Evolutionary conservation across 441 rosid species (phyloP).

Genomic region (Sinapis alba): DNA sequence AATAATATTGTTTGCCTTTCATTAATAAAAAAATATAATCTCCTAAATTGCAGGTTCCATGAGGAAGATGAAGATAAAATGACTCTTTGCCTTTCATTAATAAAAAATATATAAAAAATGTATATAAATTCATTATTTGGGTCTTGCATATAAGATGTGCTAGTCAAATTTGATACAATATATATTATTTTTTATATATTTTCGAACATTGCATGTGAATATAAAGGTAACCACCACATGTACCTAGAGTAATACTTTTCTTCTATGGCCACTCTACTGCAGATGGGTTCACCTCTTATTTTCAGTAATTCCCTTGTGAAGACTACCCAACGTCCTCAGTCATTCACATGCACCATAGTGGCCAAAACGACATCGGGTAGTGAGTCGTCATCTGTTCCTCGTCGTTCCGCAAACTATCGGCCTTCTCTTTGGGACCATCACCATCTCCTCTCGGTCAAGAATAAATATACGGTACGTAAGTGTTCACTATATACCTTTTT

Average conservation of each 20-base stretch:
- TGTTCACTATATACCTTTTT: background rate
- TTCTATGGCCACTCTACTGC: conserved; percentile 6
- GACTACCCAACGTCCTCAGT: conserved; percentile 10
- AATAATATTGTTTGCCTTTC: too few species aligned
- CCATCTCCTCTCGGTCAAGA: conserved; percentile 16
- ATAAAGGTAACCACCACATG: background rate
- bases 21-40: too few species aligned
- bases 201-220: too few species aligned
- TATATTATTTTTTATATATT: too few species aligned
- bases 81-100: too few species aligned
- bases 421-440: conserved; percentile 37
- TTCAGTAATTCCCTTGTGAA: conserved; percentile 2
- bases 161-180: too few species aligned
- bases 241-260: background rate
- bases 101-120: too few species aligned
- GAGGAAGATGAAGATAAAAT: too few species aligned
- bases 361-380: background rate
- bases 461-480: conserved; percentile 22
- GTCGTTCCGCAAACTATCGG: conserved; percentile 37
- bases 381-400: background rate
- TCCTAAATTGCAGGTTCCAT: too few species aligned
- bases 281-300: conserved; percentile 5
- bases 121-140: too few species aligned
- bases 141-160: too few species aligned
- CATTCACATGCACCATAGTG: background rate